Base-by-base conservation (phyloP, 2,329 filamentous ascomycete species). In the Aspergillus fijiensis region DNA sequence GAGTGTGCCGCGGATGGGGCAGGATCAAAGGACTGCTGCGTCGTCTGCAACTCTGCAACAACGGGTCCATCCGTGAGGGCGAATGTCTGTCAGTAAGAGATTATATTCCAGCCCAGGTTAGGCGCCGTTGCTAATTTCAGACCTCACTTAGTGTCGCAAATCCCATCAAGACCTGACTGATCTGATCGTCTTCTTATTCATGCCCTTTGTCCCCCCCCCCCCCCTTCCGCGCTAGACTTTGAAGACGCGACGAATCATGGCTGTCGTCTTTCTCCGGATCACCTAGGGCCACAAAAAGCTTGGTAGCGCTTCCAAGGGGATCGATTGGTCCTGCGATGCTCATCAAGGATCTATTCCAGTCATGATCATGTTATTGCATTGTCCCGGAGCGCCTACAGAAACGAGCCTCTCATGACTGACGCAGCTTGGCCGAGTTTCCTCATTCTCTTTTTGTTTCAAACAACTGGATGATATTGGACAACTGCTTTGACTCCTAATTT, bases 111-210 rank as follows among this genome's bases (percentile, higher is more conserved):
- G 55, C 19, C 35, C 57, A 35, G 45, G 31, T 11, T 68, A 68
- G 49, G 65, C 66, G 66, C 65, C 49, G 62, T 51, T 63, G 47
- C 66, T 64, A 68, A 67, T 65, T 66, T 45, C 25, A 56, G 65
- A 61, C 23, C 52, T n/a, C 56, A 48, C 49, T 35, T 35, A 35
- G 51, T 19, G 39, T 52, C 49, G 42, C 21, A 51, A 29, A 55
- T 49, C 59, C 58, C 62, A 63, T 62, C 58, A 59, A 60, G 16
- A 29, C 54, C 25, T 16, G 47, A 14, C 21, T 47, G 42, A 57
- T 27, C 51, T 47, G 25, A 33, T 29, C 39, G 33, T 29, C 27
- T 29, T 31, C 23, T 51, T 60, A 55, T 51, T 53, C 49, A 62
- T 52, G 31, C 29, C 35, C 29, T 48, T 35, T 35, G 2, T n/a